Base-by-base conservation (phyloP, 805 yeast species). In the Kuraishia molischiana region DNA sequence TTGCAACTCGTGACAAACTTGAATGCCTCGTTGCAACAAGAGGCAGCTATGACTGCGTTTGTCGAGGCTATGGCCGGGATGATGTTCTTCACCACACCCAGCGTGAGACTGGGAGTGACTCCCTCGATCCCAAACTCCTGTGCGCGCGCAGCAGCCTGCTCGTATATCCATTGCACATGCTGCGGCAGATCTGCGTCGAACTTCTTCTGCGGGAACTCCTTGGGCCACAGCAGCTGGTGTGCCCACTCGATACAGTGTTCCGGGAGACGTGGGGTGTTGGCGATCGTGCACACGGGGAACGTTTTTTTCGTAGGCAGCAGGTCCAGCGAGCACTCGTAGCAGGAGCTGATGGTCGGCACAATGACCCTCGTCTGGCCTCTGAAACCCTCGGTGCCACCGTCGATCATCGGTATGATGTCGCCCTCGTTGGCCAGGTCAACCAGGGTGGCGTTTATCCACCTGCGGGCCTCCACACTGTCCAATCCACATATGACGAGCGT, bases 241-340 rank as follows among this genome's bases (percentile, higher is more conserved):
- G 90, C 87, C 82, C 92, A 90, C 54, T 89, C 95, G 8, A 90
- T 79, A 50, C 97, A 87, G 57, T 90, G 97, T 49, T 89, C 96
- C 0, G 96, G 92, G 6, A 86, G 59, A 42, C 97, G 61, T n/a
- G 97, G 97, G 6, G 92, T 86, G 41, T 87, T 83, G 2, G 96
- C 95, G 37, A 92, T 79, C 0, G 97, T 92, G 57, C 97, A 92
- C 46, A 90, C 78, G 2, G 97, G 97, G 48, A 78, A 85, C 0
- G 86, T 79, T 8, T 65, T 63, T 43, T 70, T 74, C 1, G 69
- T 68, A 9, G 84, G 74, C 31, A 87, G 63, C 55, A 94, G 70
- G 41, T 79, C 83, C 38, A 85, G 62, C 4, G 95, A 83, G 51
- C 98, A 90, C 54, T 90, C 97, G 62, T 85, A 90, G 59, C 98